Base-by-base conservation (phyloP, 345 rosid genomes). In the Camelina neglecta region DNA sequence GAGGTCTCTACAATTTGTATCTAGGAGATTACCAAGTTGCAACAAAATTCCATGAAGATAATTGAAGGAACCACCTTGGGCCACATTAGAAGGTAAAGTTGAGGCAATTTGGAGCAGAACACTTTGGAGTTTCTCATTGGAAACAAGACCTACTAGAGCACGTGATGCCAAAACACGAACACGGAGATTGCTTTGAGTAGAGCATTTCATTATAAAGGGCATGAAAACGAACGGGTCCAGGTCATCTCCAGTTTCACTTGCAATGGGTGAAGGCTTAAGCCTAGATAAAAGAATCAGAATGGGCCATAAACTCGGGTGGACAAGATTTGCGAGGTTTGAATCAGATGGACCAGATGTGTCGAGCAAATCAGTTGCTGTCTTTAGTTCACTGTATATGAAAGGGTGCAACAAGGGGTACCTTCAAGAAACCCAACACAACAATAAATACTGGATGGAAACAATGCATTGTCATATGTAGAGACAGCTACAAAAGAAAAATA, bases 281-380 rank as follows among this genome's bases (percentile, higher is more conserved):
- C 97, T 89, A 51, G 96, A 92, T 80, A 94, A 82, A 76, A 94
- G 90, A 80, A 94, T 90, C 80, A 94, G 84, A 78, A 94, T 79
- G 20, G 98, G 96, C 81, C 98, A 94, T 81, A 94, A 81, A 85
- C 98, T 94, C 50, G 98, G 98, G 75, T 90, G 97, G 51, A 94
- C 98, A 75, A 64, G 84, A 71, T 86, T 94, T 59, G 74, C 86
- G 36, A 86, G 84, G 83, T 81, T 89, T 71, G 90, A 81, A 80
- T 83, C 90, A 23, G 84, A 82, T 76, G 75, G 83, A 61, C 86
- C 81, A 50, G 87, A 80, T 41, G 84, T 79, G 38, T 75, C 79
- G 58, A 92, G 91, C 71, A 81, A 78, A 66, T 85, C 95, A 8
- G 95, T 90, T 54, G 97, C 97, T 73, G 82, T 83, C 84, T 86